Evolutionary conservation across 2,329 filamentous ascomycete genomes (phyloP).

Genomic region (Thermoascus crustaceus): DNA sequence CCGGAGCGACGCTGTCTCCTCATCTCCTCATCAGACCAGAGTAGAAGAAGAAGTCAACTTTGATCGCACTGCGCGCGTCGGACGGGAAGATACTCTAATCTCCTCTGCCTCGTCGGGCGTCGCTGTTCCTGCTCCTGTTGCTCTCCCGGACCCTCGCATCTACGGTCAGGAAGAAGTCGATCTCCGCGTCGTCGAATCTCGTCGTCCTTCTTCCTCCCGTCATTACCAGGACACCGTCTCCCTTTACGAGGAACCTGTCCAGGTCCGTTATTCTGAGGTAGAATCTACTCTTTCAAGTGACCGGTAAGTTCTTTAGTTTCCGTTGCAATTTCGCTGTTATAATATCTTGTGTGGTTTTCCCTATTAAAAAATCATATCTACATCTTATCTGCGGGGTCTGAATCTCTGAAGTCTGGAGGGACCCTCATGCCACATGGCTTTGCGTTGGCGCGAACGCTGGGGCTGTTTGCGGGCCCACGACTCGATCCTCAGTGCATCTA

Average conservation of each 20-base stretch:
- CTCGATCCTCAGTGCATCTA: conserved; percentile 3
- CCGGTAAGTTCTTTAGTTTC: conserved; percentile 41
- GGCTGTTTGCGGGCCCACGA: too few relatives aligned
- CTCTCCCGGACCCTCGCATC: conserved; percentile 58
- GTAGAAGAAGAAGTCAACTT: conserved; percentile 84
- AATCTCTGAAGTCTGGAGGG: too few relatives aligned
- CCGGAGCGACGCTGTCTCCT: conserved; percentile 62
- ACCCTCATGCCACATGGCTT: too few relatives aligned
- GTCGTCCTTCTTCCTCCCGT: conserved; percentile 54
- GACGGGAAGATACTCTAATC: conserved; percentile 94
- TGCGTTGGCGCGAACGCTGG: too few relatives aligned
- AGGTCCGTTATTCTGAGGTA: conserved; percentile 40
- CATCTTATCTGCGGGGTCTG: too few relatives aligned
- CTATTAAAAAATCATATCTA: too few relatives aligned
- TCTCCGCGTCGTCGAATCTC: conserved; percentile 69
- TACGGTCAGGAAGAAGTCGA: conserved; percentile 80
- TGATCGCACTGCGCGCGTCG: conserved; percentile 68
- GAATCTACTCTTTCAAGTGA: conserved; percentile 45
- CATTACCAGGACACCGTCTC: conserved; percentile 33
- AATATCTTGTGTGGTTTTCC: conserved; percentile 10
- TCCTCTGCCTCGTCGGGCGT: too few relatives aligned
- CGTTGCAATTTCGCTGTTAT: conserved; percentile 12
- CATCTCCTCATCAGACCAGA: conserved; percentile 63
- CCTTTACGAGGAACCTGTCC: conserved; percentile 27
- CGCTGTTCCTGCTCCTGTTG: conserved; percentile 35